These are phyloP conservation scores for Rubia tinctorum DNA, from an alignment of 305 asterid genomes.

Conservation along the genomic window DNA sequence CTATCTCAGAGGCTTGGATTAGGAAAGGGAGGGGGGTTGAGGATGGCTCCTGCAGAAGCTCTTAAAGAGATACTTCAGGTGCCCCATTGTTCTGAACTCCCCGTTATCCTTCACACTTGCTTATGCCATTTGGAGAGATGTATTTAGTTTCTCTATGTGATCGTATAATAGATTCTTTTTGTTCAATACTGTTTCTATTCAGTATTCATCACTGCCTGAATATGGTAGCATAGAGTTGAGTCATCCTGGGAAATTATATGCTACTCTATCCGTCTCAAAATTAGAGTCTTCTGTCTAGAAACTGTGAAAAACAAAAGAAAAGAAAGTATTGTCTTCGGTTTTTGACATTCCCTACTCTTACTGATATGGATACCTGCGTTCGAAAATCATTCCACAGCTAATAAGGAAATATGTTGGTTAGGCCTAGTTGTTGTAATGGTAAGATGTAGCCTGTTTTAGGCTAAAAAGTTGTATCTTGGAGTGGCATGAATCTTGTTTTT, in stretches of 20 bases:
- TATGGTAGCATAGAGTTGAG: background rate
- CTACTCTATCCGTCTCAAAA: background rate
- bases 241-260: background rate
- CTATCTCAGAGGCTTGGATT: constrained; percentile 95
- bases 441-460: too few relatives aligned
- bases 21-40: constrained; percentile 94
- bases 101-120: background rate
- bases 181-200: background rate
- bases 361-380: background rate
- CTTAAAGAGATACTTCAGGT: constrained; percentile 89
- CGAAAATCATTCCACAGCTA: background rate
- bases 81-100: background rate
- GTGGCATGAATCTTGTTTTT: background rate
- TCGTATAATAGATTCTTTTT: background rate
- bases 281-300: background rate
- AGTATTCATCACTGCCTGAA: background rate
- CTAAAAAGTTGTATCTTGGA: background rate
- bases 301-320: background rate
- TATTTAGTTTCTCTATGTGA: background rate
- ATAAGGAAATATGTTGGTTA: background rate
- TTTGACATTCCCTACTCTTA: background rate
- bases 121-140: background rate
- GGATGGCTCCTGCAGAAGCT: constrained; percentile 96
- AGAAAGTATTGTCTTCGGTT: background rate
- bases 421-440: background rate